These are phyloP conservation scores for Firmiana major DNA, from an alignment of 345 rosid species.

Conservation along the genomic window DNA sequence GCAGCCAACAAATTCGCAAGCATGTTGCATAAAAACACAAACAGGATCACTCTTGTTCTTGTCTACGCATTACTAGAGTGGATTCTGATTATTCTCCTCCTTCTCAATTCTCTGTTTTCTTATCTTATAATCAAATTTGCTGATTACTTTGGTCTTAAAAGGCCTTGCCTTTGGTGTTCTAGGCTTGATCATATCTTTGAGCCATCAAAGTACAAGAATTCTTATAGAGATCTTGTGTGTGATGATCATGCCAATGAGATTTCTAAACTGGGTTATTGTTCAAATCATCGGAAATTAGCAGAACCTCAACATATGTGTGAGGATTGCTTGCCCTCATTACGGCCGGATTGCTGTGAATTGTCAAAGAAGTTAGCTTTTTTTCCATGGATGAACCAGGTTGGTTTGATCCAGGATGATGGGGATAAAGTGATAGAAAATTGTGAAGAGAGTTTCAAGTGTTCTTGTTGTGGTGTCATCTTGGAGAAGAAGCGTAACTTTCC, in stretches of 20 bases:
- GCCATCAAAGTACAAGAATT: constrained; percentile 34
- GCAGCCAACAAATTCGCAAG: constrained; percentile 88
- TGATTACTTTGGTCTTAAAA: constrained; percentile 77
- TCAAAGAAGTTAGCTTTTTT: constrained; percentile 29
- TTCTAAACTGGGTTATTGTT: constrained; percentile 41
- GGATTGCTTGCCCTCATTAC: constrained; percentile 52
- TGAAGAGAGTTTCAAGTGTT: constrained; percentile 36
- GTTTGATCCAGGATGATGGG: constrained; percentile 23
- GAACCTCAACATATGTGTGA: constrained; percentile 42
- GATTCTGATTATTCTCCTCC: constrained; percentile 73
- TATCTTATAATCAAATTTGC: constrained; percentile 78
- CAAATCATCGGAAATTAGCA: constrained; percentile 45
- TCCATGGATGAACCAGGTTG: constrained; percentile 49
- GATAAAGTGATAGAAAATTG: constrained; percentile 24
- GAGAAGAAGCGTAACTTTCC: constrained; percentile 26
- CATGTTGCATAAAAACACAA: constrained; percentile 69
- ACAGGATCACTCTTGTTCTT: constrained; percentile 64
- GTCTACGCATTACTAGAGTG: constrained; percentile 92
- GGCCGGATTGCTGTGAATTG: constrained; percentile 19
- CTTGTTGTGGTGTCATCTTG: constrained; percentile 52
- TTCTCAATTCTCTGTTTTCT: constrained; percentile 77
- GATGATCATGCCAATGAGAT: constrained; percentile 68
- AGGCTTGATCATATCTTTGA: constrained; percentile 77
- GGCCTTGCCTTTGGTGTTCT: constrained; percentile 83
- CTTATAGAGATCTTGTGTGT: constrained; percentile 68